Percentiles rank a stretch among this genome's conserved stretches.
Evolutionary conservation across 768 basidiomycete species (phyloP).

Genomic region (Boletellus ananas): DNA sequence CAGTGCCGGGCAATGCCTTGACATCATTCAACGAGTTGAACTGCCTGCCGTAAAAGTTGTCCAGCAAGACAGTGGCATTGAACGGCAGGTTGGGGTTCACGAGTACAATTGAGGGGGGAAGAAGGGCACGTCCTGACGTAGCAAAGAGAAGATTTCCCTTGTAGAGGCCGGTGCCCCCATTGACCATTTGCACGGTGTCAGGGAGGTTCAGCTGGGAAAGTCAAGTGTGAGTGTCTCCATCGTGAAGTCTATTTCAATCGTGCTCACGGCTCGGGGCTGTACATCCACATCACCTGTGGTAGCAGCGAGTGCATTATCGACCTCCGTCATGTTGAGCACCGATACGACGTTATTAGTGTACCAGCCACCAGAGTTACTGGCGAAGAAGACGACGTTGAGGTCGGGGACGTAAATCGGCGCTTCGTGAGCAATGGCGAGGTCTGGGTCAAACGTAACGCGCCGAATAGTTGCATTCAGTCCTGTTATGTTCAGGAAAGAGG

Average conservation of each 20-base stretch:
- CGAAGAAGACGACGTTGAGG: constrained; percentile 74
- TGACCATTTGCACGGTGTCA: constrained; percentile 63
- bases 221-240: constrained; percentile 2
- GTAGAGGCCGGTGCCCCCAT: constrained; percentile 64
- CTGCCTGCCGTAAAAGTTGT: constrained; percentile 77
- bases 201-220: constrained; percentile 50
- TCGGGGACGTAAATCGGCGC: constrained; percentile 63
- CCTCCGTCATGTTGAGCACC: constrained; percentile 58
- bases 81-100: constrained; percentile 62
- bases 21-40: constrained; percentile 83
- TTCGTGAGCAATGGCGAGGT: constrained; percentile 75
- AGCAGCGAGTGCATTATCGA: constrained; percentile 42
- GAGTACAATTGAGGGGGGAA: constrained; percentile 59
- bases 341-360: constrained; percentile 61
- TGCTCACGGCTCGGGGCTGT: constrained; percentile 40
- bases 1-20: constrained; percentile 64
- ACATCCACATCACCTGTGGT: constrained; percentile 41
- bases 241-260: neutral
- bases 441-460: constrained; percentile 55
- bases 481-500: constrained; percentile 55
- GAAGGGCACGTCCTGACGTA: constrained; percentile 60
- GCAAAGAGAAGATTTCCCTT: constrained; percentile 55
- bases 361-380: constrained; percentile 62
- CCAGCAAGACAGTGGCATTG: constrained; percentile 65
- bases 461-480: constrained; percentile 56